Base-by-base conservation (phyloP, 306 rosid genomes). In the Pterocarpus santalinus region DNA sequence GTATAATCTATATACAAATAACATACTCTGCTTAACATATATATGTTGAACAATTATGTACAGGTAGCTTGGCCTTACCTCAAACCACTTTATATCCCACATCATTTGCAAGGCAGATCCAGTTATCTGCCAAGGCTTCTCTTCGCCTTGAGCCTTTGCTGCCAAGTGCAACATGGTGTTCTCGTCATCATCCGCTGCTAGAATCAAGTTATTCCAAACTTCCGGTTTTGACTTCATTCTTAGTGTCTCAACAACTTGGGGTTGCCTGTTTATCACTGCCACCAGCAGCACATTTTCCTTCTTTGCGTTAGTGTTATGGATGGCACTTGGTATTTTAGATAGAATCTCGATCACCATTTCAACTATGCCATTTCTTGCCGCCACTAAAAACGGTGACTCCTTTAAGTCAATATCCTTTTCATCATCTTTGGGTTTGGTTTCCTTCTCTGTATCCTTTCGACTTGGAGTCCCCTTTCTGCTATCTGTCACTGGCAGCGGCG, bases 31-130 rank as follows among this genome's bases (percentile, higher is more conserved):
- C 28, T 22, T 22, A 22, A 22, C 28, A 22, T 22, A 22, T 22
- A 22, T 22, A 22, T 22, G 28, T 22, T 22, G 28, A 22, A 22
- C 28, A 22, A 22, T 22, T 22, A 22, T 22, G 28, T 22, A 22
- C 28, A 22, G 28, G 28, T 22, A 22, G 28, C 28, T 22, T 22
- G 28, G 28, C 28, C 28, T 22, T 22, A 83, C 84, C 83, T 77
- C 58, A 55, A n/a, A 85, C 88, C 88, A 85, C 41, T 81, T 81
- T 73, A 85, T 53, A 65, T 76, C 80, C 88, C 82, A 81, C 58
- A 71, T 69, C 85, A 85, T 64, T 65, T 85, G 82, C 68, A 81
- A n/a, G 33, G 88, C 86, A 13, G 65, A 41, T 0, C 88, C 88
- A 38, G 71, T 14, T n/a, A 81, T 74, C 15, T 30, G 39, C 88